Conservation (phyloP, 2,329 filamentous ascomycete genomes). For the Ophioceras dolichostomum region DNA sequence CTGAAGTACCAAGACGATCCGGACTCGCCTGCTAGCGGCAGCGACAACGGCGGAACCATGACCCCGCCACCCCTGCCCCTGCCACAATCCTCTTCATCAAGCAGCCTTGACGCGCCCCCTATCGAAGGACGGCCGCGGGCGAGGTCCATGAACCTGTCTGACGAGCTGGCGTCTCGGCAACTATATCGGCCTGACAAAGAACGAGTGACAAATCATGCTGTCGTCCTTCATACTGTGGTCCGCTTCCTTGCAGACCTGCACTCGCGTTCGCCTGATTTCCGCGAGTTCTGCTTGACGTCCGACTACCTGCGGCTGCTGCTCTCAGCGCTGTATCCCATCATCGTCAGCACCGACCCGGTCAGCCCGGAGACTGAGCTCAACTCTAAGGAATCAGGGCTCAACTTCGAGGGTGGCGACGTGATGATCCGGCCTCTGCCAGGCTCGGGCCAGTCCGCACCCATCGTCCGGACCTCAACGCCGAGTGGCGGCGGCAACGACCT, state of each 20-base stretch:
- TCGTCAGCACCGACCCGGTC: constrained; percentile 77
- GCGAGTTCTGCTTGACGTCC: constrained; percentile 69
- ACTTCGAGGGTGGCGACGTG: constrained; percentile 76
- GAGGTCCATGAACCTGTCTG: constrained; percentile 55
- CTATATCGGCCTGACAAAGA: constrained; percentile 30
- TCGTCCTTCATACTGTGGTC: constrained; percentile 63
- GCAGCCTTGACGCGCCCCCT: neutral
- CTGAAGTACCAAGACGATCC: constrained; percentile 49
- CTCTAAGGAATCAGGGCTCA: constrained; percentile 67
- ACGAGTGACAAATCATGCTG: constrained; percentile 42
- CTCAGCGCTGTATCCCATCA: constrained; percentile 70
- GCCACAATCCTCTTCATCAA: too few species aligned
- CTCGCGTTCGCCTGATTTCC: constrained; percentile 61
- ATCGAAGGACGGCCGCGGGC: constrained; percentile 28
- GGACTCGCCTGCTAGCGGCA: constrained; percentile 32
- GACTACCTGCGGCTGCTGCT: constrained; percentile 74
- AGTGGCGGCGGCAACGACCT: too few species aligned
- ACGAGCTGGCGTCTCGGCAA: constrained; percentile 29
- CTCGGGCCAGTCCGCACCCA: constrained; percentile 48
- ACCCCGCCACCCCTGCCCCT: constrained; percentile 12
- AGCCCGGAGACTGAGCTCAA: constrained; percentile 78
- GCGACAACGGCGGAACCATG: constrained; percentile 9
- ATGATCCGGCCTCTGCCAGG: constrained; percentile 63
- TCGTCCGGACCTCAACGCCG: constrained; percentile 58
- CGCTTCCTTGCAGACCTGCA: constrained; percentile 73